These are phyloP conservation scores for Yamadazyma sp. DNA, from an alignment of 1,139 yeast genomes.

Conservation along the genomic window DNA sequence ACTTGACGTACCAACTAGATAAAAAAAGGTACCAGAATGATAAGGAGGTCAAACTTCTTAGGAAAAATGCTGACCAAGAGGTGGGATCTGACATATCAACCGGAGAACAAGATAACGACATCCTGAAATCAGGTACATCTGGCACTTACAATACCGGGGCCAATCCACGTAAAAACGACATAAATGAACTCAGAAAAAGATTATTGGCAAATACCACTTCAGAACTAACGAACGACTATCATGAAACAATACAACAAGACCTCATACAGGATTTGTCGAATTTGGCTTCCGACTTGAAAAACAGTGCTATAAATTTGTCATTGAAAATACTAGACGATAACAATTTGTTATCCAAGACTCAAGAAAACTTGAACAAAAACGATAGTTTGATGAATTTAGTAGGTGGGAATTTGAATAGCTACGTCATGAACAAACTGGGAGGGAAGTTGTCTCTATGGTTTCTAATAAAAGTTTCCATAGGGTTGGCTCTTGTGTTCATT, in stretches of 20 bases:
- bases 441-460: constrained; percentile 39
- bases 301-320: constrained; percentile 37
- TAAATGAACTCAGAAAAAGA: constrained; percentile 14
- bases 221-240: constrained; percentile 31
- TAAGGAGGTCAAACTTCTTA: neutral
- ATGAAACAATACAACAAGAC: constrained; percentile 46
- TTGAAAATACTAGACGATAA: constrained; percentile 39
- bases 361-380: constrained; percentile 38
- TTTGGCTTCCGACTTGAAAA: constrained; percentile 35
- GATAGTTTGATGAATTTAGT: constrained; percentile 37
- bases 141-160: constrained; percentile 1
- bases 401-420: constrained; percentile 39
- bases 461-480: constrained; percentile 29
- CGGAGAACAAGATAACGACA: neutral
- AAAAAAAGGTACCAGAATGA: constrained; percentile 7
- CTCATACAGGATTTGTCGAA: constrained; percentile 38
- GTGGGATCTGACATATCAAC: neutral
- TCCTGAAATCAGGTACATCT: neutral
- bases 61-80: neutral
- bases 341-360: constrained; percentile 34
- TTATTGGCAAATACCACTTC: constrained; percentile 10
- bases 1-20: constrained; percentile 12
- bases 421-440: constrained; percentile 38
- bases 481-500: constrained; percentile 25
- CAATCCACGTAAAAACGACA: constrained; percentile 6